phyloP scores from a whole-genome alignment of 2,329 filamentous ascomycete species.

The Fusarium palustre region DNA sequence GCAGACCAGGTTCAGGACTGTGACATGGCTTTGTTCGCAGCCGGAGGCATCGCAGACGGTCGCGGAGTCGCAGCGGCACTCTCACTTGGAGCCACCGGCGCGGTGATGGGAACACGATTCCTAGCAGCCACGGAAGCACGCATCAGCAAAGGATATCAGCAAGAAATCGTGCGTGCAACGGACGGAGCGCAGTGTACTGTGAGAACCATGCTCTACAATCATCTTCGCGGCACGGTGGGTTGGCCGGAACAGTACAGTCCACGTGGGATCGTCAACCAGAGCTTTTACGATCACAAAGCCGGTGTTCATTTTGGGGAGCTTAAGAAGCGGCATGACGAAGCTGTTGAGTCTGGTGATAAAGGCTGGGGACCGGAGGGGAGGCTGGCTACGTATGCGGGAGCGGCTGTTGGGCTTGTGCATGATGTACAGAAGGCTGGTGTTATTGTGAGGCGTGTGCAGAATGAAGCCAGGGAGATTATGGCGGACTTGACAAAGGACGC shows the following conservation, averaged over 20 bases:
- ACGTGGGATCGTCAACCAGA: slow-evolving; percentile 55
- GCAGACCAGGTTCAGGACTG: slow-evolving; percentile 53
- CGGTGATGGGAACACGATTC: slow-evolving; percentile 73
- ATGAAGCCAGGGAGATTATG: slow-evolving; percentile 43
- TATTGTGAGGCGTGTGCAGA: slow-evolving; percentile 53
- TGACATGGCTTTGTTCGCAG: slow-evolving; percentile 61
- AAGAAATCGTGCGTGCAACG: slow-evolving; percentile 55
- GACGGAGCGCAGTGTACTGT: slow-evolving; percentile 56
- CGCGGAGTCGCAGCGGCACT: slow-evolving; percentile 63
- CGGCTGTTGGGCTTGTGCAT: slow-evolving; percentile 58
- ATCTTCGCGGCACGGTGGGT: slow-evolving; percentile 54
- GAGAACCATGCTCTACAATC: slow-evolving; percentile 59
- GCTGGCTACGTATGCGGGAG: slow-evolving; percentile 63
- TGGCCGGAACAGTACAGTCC: slow-evolving; percentile 59
- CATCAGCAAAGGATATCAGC: slow-evolving; percentile 56
- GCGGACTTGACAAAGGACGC: background rate
- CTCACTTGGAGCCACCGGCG: slow-evolving; percentile 64
- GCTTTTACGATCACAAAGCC: slow-evolving; percentile 52
- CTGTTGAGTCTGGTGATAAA: slow-evolving; percentile 54
- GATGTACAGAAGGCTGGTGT: slow-evolving; percentile 53
- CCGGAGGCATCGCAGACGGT: slow-evolving; percentile 65
- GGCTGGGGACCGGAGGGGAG: slow-evolving; percentile 62
- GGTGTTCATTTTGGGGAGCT: slow-evolving; percentile 59
- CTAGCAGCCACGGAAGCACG: slow-evolving; percentile 61
- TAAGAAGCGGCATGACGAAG: slow-evolving; percentile 53